Base-by-base conservation (phyloP, 164 flowering plant species). In the Liquidambar formosana region DNA sequence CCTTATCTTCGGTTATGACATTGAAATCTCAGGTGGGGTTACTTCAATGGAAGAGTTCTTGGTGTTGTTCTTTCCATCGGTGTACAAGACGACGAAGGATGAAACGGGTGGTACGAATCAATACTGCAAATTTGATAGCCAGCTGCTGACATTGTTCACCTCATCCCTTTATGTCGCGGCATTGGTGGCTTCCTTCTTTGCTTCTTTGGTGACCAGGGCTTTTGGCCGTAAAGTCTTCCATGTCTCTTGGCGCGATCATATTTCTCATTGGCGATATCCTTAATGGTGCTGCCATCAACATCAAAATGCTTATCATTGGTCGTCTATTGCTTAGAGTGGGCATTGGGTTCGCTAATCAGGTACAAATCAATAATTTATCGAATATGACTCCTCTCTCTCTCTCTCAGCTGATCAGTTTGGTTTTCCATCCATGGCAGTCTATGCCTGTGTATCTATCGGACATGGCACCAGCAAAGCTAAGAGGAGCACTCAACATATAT, bases 261-360 rank as follows among this genome's bases (percentile, higher is more conserved):
- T 12, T 80, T 82, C 65, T 63, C 19, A 28, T 15, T 26, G 83
- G 81, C 9, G 77, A 80, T 2, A 18, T 68, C 41, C 1, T 82
- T 73, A 80, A 82, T 63, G 83, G 57, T 49, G 22, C 49, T 44
- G 83, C 85, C 2, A 1, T 38, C 9, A 13, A 33, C 18, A 70
- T 82, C 8, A 43, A 51, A 63, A 80, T 80, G 83, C 82, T 82
- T 33, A 75, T 75, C 23, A 45, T 77, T 13, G 85, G 85, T 13
- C 76, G 85, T 1, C 10, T 77, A 10, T 56, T 82, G 1, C 81
- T 82, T 8, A 83, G 85, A 41, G 67, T 77, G n/a, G 85, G 85
- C 23, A 72, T 80, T 23, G 83, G 85, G 10, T 82, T 76, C 47
- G 76, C 78, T 46, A 80, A 71, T 78, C 83, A 80, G 79, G 85